These are phyloP conservation scores for Lentinula edodes DNA, from an alignment of 768 basidiomycete species.

Conservation along the genomic window DNA sequence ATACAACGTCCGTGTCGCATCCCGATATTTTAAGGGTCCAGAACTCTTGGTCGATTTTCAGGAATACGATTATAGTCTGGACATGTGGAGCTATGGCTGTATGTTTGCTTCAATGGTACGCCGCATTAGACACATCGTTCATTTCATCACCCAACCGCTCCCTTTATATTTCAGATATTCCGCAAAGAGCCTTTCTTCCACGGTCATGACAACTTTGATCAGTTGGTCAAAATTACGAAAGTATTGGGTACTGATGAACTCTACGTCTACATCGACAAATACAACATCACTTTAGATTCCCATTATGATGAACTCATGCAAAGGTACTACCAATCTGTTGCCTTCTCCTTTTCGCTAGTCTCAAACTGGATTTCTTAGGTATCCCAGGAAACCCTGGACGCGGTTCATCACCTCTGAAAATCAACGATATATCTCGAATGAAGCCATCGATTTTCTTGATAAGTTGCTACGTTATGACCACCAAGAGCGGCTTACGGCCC, in stretches of 20 bases:
- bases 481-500: conserved; percentile 92
- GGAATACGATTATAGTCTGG: conserved; percentile 95
- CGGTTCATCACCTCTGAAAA: conserved; percentile 94
- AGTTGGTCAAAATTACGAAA: conserved; percentile 96
- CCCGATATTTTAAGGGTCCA: conserved; percentile 96
- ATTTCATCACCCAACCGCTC: conserved; percentile 5
- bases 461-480: conserved; percentile 96
- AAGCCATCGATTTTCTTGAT: conserved; percentile 94
- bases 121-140: conserved; percentile 8
- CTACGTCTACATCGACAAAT: conserved; percentile 89
- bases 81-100: conserved; percentile 99
- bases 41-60: conserved; percentile 97
- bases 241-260: conserved; percentile 95
- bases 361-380: conserved; percentile 36
- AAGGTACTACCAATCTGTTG: conserved; percentile 39
- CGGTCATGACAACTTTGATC: conserved; percentile 98
- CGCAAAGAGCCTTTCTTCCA: conserved; percentile 99
- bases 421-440: conserved; percentile 93
- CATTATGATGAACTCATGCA: conserved; percentile 94
- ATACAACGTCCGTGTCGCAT: conserved; percentile 97
- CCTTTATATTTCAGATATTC: conserved; percentile 66
- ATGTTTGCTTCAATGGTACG: conserved; percentile 98
- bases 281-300: conserved; percentile 92
- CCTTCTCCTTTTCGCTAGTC: not conserved
- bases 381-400: conserved; percentile 92